Percentiles rank a stretch among this genome's conserved stretches.
Evolutionary conservation across 768 basidiomycete genomes (phyloP).

Genomic region (Rhizopogon rudus): DNA sequence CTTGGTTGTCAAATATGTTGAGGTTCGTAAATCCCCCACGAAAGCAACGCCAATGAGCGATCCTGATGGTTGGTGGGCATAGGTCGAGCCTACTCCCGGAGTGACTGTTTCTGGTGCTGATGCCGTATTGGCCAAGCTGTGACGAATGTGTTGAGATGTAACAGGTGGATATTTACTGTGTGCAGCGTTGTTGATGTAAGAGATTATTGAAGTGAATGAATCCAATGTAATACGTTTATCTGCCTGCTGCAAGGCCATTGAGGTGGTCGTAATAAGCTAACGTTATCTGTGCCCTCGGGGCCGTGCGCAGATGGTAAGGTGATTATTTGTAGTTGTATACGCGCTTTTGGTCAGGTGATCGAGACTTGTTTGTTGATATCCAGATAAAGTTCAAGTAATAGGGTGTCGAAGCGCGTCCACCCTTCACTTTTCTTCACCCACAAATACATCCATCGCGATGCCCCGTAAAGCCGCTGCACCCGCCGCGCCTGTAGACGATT

Average conservation of each 20-base stretch:
- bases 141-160: constrained; percentile 1
- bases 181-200: background rate
- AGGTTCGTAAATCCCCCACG: constrained; percentile 30
- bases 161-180: background rate
- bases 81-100: constrained; percentile 46
- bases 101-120: constrained; percentile 57
- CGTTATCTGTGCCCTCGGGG: background rate
- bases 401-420: constrained; percentile 26
- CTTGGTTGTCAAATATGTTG: constrained; percentile 63
- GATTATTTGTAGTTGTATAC: constrained; percentile 25
- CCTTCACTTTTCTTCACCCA: constrained; percentile 8
- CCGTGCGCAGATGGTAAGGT: constrained; percentile 12
- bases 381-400: constrained; percentile 30
- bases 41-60: background rate
- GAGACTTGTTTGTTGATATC: constrained; percentile 31
- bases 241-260: too few species aligned
- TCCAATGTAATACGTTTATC: too few species aligned
- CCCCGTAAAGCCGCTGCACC: constrained; percentile 64
- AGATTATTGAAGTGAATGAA: too few species aligned
- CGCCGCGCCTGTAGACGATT: constrained; percentile 29
- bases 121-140: constrained; percentile 48
- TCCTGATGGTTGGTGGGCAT: background rate
- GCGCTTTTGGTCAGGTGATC: constrained; percentile 27
- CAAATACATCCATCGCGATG: constrained; percentile 34
- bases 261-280: background rate